A percentile compares a stretch with the other conserved stretches of the same genome.
Conservation (phyloP, 352 stramenopile species). For the Achlya hypogyna region DNA sequence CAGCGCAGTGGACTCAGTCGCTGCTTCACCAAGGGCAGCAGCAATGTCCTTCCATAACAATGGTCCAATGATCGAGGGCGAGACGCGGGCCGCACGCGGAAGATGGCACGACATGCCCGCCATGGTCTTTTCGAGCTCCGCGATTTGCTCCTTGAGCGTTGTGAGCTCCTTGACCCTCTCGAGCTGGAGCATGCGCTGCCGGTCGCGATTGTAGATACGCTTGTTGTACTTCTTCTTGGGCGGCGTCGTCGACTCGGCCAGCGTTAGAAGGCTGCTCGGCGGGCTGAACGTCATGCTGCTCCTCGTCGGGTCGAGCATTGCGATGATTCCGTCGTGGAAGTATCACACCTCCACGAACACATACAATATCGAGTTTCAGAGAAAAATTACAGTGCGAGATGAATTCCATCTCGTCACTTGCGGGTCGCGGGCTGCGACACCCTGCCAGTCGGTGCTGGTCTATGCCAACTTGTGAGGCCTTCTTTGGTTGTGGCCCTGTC, state of each 20-base stretch:
- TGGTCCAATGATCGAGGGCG: neutral
- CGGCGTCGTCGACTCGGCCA: neutral
- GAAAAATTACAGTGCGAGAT: too few relatives aligned
- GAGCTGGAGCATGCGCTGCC: neutral
- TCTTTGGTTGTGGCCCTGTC: too few relatives aligned
- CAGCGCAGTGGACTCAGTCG: neutral
- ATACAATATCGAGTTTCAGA: too few relatives aligned
- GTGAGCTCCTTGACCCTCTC: neutral
- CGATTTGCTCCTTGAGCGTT: neutral
- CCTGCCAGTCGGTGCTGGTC: too few relatives aligned
- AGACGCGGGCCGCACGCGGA: neutral
- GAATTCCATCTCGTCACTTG: too few relatives aligned
- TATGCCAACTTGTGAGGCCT: too few relatives aligned
- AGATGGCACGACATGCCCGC: neutral
- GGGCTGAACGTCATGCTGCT: too few relatives aligned
- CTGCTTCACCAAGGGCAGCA: neutral
- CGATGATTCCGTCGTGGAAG: too few relatives aligned
- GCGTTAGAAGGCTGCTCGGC: too few relatives aligned
- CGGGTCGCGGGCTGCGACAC: too few relatives aligned
- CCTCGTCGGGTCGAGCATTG: too few relatives aligned
- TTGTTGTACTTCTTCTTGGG: slow-evolving; percentile 1
- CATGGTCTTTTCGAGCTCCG: neutral
- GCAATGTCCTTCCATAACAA: neutral
- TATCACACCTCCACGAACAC: too few relatives aligned
- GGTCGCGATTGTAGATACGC: neutral